Evolutionary conservation across 2,329 filamentous ascomycete species (phyloP), one percentile per base, ranked within the genome.

Genomic region (Neocucurbitaria cava): DNA sequence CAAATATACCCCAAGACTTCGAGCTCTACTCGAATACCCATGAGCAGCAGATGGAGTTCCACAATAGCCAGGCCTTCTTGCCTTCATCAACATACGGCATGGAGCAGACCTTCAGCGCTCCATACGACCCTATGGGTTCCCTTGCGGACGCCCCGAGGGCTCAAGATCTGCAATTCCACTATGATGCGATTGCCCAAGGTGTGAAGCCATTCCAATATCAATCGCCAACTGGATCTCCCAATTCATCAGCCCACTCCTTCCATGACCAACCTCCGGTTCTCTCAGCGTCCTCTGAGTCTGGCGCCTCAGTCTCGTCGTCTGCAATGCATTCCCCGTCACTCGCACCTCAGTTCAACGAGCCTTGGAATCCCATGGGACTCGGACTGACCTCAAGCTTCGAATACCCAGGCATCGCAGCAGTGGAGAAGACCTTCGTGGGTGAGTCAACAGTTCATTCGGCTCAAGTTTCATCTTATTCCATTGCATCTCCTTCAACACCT

Each of bases 341-440:
- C 82, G 46, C 86, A 82, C 69, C 81, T 83, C 58, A 91, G 82
- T 56, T 86, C 83, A 55, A 82, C 81, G 54, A 87, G 76, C 51
- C 84, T 79, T 47, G 90, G 88, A 46, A 76, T 74, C 58, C 84
- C 83, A 59, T 84, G 84, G 82, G 82, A 48, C 77, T 89, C 31
- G 84, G 82, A 46, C 79, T 89, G 68, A 77, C 82, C 36, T 84
- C 90, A 66, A 76, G 83, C 44, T 85, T 86, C 69, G 78, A 84
- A 46, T 80, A 80, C 54, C 79, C 83, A 5, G 70, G 64, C 30
- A 80, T 83, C 53, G 72, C 80, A 40, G 77, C 78, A 36, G 73
- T 71, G 41, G 75, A 80, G 54, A 81, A 81, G 71, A 62, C 75
- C 44, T 82, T 77, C 73, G 78, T 82, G 67, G 80, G 80, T 82